Conservation (phyloP, 192 early-diverging fungal species). For the Entomortierella lignicola region DNA sequence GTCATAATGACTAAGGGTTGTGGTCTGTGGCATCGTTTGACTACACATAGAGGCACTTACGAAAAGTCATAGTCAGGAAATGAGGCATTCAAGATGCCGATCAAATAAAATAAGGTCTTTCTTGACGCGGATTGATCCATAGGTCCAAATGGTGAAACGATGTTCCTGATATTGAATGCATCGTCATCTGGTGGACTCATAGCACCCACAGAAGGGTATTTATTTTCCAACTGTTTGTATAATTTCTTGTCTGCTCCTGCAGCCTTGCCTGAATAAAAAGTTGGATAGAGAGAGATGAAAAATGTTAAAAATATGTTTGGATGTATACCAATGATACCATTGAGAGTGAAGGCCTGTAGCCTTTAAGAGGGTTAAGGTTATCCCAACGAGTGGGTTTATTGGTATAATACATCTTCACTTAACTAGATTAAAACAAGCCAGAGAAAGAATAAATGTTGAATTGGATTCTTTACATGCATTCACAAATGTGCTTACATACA, state of each 20-base stretch:
- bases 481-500: constrained; percentile 82
- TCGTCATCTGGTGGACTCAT: constrained; percentile 72
- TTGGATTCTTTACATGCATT: not conserved
- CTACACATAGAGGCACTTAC: constrained; percentile 58
- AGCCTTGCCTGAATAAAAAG: constrained; percentile 75
- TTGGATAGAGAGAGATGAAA: too few relatives aligned
- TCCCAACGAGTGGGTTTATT: too few relatives aligned
- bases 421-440: not conserved
- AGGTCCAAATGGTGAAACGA: constrained; percentile 87
- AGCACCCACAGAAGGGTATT: constrained; percentile 64
- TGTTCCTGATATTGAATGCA: constrained; percentile 63
- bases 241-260: constrained; percentile 94
- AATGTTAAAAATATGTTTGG: not conserved
- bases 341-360: too few relatives aligned
- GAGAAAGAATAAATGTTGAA: not conserved
- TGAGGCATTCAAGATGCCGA: constrained; percentile 94
- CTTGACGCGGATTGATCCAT: constrained; percentile 84
- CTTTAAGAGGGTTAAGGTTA: too few relatives aligned
- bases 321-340: not conserved
- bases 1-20: not conserved
- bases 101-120: constrained; percentile 93
- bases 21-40: not conserved
- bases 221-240: constrained; percentile 86
- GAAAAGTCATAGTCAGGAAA: constrained; percentile 99
- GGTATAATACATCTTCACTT: too few relatives aligned